phyloP scores from a whole-genome alignment of 2,329 filamentous ascomycete genomes.

The Ophiocordyceps camponoti-leonardi region DNA sequence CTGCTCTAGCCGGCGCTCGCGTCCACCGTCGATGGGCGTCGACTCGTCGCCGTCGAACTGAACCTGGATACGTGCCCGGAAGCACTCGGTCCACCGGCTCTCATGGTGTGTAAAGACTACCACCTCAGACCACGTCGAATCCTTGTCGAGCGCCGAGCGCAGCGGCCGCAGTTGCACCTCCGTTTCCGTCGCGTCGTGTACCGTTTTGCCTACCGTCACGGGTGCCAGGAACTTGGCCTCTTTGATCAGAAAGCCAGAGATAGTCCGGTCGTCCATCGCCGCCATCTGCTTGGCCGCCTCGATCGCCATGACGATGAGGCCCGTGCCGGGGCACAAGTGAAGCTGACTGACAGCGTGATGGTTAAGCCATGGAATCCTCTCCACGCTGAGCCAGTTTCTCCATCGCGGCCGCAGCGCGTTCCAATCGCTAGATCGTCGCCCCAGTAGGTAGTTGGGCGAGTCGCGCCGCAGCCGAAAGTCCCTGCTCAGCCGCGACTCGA shows the following conservation, averaged over 20 bases:
- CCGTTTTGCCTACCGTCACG: background rate
- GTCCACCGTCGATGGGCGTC: background rate
- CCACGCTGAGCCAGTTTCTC: slow-evolving; percentile 7
- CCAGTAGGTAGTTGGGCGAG: slow-evolving; percentile 6
- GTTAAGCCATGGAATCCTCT: slow-evolving; percentile 19
- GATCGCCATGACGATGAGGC: slow-evolving; percentile 14
- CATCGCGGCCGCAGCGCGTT: slow-evolving; percentile 5
- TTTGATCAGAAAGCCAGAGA: slow-evolving; percentile 12
- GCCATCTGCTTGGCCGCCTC: slow-evolving; percentile 9
- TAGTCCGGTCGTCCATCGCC: slow-evolving; percentile 6
- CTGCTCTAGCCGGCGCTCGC: background rate
- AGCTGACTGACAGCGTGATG: slow-evolving; percentile 25
- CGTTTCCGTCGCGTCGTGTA: slow-evolving; percentile 1
- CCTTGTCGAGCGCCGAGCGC: background rate
- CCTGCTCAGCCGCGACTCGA: background rate
- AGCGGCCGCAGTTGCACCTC: slow-evolving; percentile 1
- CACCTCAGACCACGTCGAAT: slow-evolving; percentile 1
- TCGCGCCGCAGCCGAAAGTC: slow-evolving; percentile 2
- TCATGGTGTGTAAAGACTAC: slow-evolving; percentile 1
- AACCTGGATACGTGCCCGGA: slow-evolving; percentile 1
- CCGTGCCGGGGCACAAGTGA: slow-evolving; percentile 22
- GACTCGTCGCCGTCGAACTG: background rate
- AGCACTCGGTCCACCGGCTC: slow-evolving; percentile 1
- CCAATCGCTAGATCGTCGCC: slow-evolving; percentile 4
- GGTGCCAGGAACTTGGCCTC: slow-evolving; percentile 12